phyloP scores from a whole-genome alignment of 2,329 filamentous ascomycete species.

The Metarhizium sp. region DNA sequence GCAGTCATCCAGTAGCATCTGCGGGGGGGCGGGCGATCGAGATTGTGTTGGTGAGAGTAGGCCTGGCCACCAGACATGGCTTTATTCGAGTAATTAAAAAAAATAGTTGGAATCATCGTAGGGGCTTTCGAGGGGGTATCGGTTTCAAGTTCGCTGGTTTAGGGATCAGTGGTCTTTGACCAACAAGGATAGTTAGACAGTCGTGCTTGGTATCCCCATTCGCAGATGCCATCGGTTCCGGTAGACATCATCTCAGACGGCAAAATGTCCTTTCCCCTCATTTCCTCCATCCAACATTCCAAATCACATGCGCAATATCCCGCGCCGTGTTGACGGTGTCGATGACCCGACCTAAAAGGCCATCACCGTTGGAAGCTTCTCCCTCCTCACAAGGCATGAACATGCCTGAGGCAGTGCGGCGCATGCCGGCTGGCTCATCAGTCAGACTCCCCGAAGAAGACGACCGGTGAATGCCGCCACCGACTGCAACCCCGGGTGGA shows the following conservation, averaged over 20 bases:
- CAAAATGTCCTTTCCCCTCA: constrained; percentile 18
- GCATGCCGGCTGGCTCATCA: constrained; percentile 53
- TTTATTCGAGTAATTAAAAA: neutral
- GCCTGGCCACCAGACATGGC: neutral
- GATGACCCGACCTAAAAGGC: constrained; percentile 69
- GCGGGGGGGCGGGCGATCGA: neutral
- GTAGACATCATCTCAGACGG: neutral
- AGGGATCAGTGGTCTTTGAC: neutral
- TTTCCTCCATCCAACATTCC: constrained; percentile 60
- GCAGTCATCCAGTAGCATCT: neutral
- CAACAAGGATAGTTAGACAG: neutral
- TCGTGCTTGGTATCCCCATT: neutral
- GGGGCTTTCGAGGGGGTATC: neutral
- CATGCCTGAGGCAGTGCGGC: constrained; percentile 78
- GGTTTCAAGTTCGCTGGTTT: neutral
- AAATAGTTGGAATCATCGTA: neutral
- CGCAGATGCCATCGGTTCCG: neutral
- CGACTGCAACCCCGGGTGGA: constrained; percentile 13
- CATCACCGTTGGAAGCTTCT: constrained; percentile 49
- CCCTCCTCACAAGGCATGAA: constrained; percentile 80
- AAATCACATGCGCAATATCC: constrained; percentile 62
- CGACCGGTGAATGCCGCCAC: constrained; percentile 33
- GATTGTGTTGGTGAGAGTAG: neutral
- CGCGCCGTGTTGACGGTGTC: constrained; percentile 69
- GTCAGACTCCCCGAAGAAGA: constrained; percentile 38